phyloP scores from a whole-genome alignment of 352 stramenopile genomes.

The Pythium brachiatum region DNA sequence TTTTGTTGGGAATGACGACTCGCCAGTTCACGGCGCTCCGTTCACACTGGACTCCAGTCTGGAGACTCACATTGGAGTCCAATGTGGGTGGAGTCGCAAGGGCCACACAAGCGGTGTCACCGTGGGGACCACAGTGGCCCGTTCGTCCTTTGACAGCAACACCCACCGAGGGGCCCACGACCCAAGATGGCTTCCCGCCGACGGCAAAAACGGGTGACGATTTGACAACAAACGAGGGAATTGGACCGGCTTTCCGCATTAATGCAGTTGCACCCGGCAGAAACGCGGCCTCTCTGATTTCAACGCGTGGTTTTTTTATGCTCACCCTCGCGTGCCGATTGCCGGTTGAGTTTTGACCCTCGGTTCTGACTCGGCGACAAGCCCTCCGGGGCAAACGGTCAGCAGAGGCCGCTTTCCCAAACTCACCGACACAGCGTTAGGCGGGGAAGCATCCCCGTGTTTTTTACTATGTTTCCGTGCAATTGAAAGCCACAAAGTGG shows the following conservation, averaged over 20 bases:
- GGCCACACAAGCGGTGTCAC: background rate
- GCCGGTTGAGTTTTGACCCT: background rate
- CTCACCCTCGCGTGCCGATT: constrained; percentile 13
- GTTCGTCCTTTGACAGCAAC: constrained; percentile 1
- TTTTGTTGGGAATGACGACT: background rate
- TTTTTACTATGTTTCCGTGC: no score
- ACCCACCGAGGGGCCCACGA: background rate
- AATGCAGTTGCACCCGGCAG: constrained; percentile 16
- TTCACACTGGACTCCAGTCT: no score
- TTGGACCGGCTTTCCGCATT: constrained; percentile 10
- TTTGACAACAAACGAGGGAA: constrained; percentile 14
- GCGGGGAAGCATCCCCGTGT: background rate
- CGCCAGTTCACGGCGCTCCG: background rate
- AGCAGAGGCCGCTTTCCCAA: background rate
- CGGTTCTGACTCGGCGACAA: background rate
- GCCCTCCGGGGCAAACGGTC: background rate
- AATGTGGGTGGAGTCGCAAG: no score
- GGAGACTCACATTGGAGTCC: no score
- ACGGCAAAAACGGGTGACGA: constrained; percentile 1
- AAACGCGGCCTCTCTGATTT: constrained; percentile 21
- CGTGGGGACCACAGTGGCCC: background rate
- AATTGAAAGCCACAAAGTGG: no score
- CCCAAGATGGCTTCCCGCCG: background rate
- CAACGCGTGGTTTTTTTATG: constrained; percentile 11
- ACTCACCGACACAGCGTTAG: no score